A percentile compares a stretch with the other conserved stretches of the same genome.
These are phyloP conservation scores for Candida mattraensis DNA, from an alignment of 805 yeast genomes.

Conservation along the genomic window DNA sequence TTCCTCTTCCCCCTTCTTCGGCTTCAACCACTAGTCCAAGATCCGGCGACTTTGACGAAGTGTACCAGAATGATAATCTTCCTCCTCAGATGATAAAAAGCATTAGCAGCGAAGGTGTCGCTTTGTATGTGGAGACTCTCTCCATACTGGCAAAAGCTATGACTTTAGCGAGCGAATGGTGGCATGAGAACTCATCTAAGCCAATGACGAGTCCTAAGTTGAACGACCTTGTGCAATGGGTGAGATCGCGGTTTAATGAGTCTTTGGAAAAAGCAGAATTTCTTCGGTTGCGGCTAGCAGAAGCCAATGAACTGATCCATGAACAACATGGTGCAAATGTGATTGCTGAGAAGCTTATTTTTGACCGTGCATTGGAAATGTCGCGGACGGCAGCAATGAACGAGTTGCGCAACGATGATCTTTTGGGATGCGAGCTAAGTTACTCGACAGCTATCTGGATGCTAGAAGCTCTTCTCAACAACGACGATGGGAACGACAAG, in stretches of 20 bases:
- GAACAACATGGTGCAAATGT: constrained; percentile 26
- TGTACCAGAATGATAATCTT: constrained; percentile 41
- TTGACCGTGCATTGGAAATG: constrained; percentile 92
- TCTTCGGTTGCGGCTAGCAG: constrained; percentile 56
- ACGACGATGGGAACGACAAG: constrained; percentile 34
- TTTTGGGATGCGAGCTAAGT: constrained; percentile 78
- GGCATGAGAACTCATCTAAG: constrained; percentile 53
- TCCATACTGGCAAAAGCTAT: constrained; percentile 83
- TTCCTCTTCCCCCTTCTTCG: constrained; percentile 67
- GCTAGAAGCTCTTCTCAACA: constrained; percentile 80
- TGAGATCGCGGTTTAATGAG: constrained; percentile 84
- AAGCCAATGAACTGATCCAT: constrained; percentile 40
- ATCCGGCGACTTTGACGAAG: constrained; percentile 23
- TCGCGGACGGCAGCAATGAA: constrained; percentile 88
- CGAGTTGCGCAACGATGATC: constrained; percentile 74
- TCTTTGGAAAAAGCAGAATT: constrained; percentile 86
- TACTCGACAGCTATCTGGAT: constrained; percentile 95
- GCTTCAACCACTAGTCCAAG: constrained; percentile 12
- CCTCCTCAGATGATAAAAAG: constrained; percentile 58
- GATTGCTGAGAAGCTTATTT: constrained; percentile 80
- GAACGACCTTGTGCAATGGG: constrained; percentile 85
- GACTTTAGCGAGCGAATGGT: constrained; percentile 86
- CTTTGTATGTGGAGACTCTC: constrained; percentile 78
- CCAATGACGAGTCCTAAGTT: constrained; percentile 42
- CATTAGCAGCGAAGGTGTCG: constrained; percentile 83